Base-by-base conservation (phyloP, 2,329 filamentous ascomycete genomes). In the Beauveria sp. region DNA sequence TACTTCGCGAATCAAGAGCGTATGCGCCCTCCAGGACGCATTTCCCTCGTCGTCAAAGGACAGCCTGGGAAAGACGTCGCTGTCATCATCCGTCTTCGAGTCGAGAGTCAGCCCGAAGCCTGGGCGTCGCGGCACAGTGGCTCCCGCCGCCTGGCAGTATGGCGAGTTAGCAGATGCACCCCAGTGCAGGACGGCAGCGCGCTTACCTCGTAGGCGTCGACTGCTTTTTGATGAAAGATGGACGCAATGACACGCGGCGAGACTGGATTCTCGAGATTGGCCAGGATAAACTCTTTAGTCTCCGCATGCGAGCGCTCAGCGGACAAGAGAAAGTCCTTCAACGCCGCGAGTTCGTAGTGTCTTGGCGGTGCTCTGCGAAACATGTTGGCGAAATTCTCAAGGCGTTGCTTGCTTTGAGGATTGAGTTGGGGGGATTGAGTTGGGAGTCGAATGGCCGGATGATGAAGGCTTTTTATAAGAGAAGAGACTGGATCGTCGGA, bases 1-100 rank as follows among this genome's bases (percentile, higher is more conserved):
- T 1, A 67, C 61, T 60, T 74, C 72, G 1, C 72, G 70, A 34
- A 71, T 66, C 16, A 68, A 64, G 16, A 74, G 64, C 1, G 71
- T 74, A 1, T 18, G 24, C 1, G 72, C 70, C 3, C 24, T 60
- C 70, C 70, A 73, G 20, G 55, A 62, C 0, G 52, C n/a, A 5
- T 62, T 51, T 1, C 48, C n/a, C 14, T 64, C 48, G 1, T 53
- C 55, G 5, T 67, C 22, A 28, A 73, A 51, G 5, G 51, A 40
- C 20, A 54, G 6, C 18, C 51, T 20, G 3, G 53, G 40, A 31
- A 45, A 56, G 24, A 38, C 34, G 51, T 28, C 48, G 20, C 24
- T 49, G 26, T 52, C 49, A 10, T 16, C 20, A 3, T 26, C 40
- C 20, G 40, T 28, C 3, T 45, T 3, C 22, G 5, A n/a, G 18